These are phyloP conservation scores for Dendrobium huoshanense DNA, from an alignment of 106 monocot genomes.

Conservation along the genomic window DNA sequence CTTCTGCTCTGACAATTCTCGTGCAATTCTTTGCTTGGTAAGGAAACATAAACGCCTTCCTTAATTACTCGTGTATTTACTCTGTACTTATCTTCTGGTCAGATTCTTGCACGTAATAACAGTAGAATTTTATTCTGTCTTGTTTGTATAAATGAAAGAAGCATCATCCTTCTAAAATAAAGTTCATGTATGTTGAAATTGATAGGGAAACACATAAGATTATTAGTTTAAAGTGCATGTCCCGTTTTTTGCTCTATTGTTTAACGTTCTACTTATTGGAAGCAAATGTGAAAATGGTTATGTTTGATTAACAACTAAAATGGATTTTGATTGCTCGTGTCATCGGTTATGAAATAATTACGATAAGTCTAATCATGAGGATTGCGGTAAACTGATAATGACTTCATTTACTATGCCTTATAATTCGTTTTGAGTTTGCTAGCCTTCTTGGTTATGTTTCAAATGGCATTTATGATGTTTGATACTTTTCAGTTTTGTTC, in stretches of 20 bases:
- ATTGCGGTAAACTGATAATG: too few species aligned
- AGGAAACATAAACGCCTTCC: slow-evolving; percentile 9
- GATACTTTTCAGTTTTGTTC: too few species aligned
- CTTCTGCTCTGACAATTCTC: slow-evolving; percentile 76
- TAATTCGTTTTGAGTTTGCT: too few species aligned
- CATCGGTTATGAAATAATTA: not conserved
- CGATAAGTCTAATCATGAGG: not conserved
- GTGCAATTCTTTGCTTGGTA: slow-evolving; percentile 85
- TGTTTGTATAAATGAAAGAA: not conserved
- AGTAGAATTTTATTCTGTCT: not conserved
- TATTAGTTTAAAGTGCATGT: not conserved
- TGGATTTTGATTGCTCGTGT: too few species aligned
- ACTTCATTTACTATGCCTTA: too few species aligned
- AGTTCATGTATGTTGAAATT: not conserved
- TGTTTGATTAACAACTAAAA: not conserved
- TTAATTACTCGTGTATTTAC: not conserved
- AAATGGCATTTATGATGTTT: too few species aligned
- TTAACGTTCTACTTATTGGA: too few species aligned
- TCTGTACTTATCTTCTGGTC: not conserved
- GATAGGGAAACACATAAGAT: not conserved
- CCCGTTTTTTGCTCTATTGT: not conserved
- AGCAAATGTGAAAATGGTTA: not conserved
- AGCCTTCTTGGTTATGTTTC: too few species aligned
- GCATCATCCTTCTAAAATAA: not conserved
- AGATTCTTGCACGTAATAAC: not conserved